Evolutionary conservation across 1,139 yeast genomes (phyloP).

Genomic region (Debaryomycetaceae sp.): DNA sequence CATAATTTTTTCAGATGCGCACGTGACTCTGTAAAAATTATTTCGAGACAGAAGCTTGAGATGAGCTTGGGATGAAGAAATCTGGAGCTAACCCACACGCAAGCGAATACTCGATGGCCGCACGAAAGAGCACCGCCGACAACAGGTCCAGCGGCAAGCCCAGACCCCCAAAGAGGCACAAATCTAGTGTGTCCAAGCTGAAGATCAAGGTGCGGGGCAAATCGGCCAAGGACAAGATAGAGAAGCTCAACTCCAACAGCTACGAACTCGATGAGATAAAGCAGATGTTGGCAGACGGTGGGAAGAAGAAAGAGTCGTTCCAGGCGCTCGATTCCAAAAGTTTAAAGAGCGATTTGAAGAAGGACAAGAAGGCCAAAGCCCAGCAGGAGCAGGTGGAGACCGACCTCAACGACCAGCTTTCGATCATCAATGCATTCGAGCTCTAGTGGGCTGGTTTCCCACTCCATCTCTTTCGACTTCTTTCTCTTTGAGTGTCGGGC

Average conservation of each 20-base stretch:
- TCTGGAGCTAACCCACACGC: background rate
- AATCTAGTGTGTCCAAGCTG: slow-evolving; percentile 10
- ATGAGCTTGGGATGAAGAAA: background rate
- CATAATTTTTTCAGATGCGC: background rate
- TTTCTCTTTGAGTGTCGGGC: too few relatives aligned
- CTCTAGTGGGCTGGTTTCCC: slow-evolving; percentile 10
- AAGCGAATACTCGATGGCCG: slow-evolving; percentile 1
- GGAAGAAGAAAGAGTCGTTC: slow-evolving; percentile 9
- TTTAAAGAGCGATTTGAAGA: slow-evolving; percentile 40
- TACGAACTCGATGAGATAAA: slow-evolving; percentile 37
- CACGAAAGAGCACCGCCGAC: background rate
- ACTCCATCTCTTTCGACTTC: too few relatives aligned
- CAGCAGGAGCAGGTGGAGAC: slow-evolving; percentile 44
- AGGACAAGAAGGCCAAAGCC: slow-evolving; percentile 34
- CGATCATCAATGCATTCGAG: slow-evolving; percentile 52
- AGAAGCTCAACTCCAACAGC: slow-evolving; percentile 39
- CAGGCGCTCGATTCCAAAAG: slow-evolving; percentile 31
- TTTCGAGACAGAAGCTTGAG: background rate
- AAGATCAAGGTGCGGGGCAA: slow-evolving; percentile 22
- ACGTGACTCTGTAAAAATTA: background rate
- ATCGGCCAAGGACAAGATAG: slow-evolving; percentile 38
- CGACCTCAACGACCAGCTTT: slow-evolving; percentile 56
- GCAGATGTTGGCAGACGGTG: slow-evolving; percentile 15
- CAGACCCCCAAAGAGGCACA: slow-evolving; percentile 10
- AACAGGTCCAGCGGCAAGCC: slow-evolving; percentile 5